These are phyloP conservation scores for Candida sonorensis DNA, from an alignment of 805 yeast species.

Conservation along the genomic window DNA sequence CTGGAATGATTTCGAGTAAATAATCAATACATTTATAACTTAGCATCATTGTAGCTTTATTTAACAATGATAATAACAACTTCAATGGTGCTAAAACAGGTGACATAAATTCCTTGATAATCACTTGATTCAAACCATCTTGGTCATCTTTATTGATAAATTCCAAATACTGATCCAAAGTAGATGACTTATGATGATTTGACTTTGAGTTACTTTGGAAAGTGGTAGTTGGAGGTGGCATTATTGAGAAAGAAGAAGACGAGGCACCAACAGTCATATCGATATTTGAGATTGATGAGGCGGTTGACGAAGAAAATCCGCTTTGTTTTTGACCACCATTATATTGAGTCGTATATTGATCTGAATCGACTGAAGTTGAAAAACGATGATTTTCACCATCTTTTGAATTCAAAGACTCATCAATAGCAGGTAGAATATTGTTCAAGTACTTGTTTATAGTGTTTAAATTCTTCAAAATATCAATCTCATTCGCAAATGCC, in stretches of 20 bases:
- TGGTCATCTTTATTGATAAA: constrained; percentile 24
- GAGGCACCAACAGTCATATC: constrained; percentile 13
- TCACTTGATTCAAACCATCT: constrained; percentile 34
- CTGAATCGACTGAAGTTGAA: too few species aligned
- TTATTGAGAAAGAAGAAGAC: constrained; percentile 13
- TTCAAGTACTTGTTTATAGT: constrained; percentile 46
- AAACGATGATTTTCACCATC: too few species aligned
- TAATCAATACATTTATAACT: constrained; percentile 51
- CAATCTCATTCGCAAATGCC: constrained; percentile 70
- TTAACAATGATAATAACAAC: constrained; percentile 51
- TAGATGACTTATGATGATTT: constrained; percentile 8
- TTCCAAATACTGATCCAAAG: constrained; percentile 17
- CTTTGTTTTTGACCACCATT: constrained; percentile 1
- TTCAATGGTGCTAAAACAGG: constrained; percentile 47
- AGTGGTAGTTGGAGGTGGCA: constrained; percentile 20
- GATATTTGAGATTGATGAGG: constrained; percentile 17
- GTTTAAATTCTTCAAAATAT: constrained; percentile 46
- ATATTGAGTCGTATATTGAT: too few species aligned
- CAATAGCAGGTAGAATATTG: constrained; percentile 39
- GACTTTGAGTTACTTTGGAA: constrained; percentile 4
- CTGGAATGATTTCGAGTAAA: constrained; percentile 44
- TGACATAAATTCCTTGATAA: constrained; percentile 37
- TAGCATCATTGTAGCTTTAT: constrained; percentile 54
- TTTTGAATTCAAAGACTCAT: constrained; percentile 8
- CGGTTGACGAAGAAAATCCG: constrained; percentile 16